Percentiles rank a stretch among this genome's conserved stretches.
phyloP scores from a whole-genome alignment of 306 rosid species.

The Abrus pulchellus region DNA sequence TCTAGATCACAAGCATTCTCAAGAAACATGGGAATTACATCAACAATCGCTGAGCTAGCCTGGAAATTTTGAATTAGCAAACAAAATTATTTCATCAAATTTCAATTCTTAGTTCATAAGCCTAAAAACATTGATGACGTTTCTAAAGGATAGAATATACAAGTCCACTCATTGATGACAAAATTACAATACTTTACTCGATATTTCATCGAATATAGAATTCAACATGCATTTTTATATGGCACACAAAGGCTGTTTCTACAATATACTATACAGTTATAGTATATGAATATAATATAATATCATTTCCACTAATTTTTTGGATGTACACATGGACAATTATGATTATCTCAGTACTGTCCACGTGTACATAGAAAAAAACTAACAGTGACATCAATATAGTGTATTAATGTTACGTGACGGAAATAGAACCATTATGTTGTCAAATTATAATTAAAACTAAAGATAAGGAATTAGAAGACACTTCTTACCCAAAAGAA shows the following conservation, averaged over 20 bases:
- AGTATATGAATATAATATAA: background rate
- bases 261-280: constrained; percentile 6
- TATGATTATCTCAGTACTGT: background rate
- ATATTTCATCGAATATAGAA: constrained; percentile 28
- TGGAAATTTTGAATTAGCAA: constrained; percentile 56
- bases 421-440: constrained; percentile 6
- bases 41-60: constrained; percentile 72
- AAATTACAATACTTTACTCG: constrained; percentile 4
- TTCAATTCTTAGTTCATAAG: constrained; percentile 14
- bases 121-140: background rate
- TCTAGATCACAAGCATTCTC: constrained; percentile 59
- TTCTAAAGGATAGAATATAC: background rate
- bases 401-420: background rate
- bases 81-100: constrained; percentile 4
- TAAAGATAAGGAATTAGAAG: constrained; percentile 27
- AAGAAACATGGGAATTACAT: constrained; percentile 76
- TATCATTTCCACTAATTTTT: background rate
- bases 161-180: background rate
- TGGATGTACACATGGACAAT: background rate
- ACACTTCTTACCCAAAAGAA: background rate
- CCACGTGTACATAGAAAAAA: background rate
- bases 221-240: background rate
- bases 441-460: background rate
- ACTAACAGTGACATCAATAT: background rate
- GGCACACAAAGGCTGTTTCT: background rate